Evolutionary conservation across 176 grass and related monocot species (phyloP).

Genomic region (Aegilops umbellulata): DNA sequence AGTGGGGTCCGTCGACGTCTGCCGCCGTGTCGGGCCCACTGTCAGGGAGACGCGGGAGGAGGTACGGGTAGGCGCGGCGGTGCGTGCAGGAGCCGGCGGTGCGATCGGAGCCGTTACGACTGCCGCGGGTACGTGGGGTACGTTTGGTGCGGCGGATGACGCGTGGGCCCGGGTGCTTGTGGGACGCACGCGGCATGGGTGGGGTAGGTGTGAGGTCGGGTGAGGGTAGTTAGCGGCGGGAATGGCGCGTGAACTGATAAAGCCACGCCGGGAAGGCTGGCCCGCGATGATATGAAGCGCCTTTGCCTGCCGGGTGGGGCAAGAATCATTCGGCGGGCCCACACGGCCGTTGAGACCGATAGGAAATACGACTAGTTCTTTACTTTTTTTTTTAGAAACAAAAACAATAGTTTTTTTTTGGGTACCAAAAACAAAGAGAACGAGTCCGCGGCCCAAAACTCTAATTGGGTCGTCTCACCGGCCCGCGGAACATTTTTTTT

Average conservation of each 20-base stretch:
- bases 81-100: background rate
- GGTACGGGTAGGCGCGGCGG: fast-evolving
- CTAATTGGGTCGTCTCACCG: too few species aligned
- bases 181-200: fast-evolving
- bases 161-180: fast-evolving
- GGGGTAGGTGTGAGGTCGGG: too few species aligned
- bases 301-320: slow-evolving; percentile 28
- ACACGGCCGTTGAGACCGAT: background rate
- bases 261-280: too few species aligned
- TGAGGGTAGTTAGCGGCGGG: background rate
- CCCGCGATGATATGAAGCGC: background rate
- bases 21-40: background rate
- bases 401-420: too few species aligned
- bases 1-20: background rate
- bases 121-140: background rate
- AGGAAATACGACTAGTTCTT: background rate
- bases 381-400: too few species aligned
- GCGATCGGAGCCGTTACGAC: background rate
- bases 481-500: too few species aligned
- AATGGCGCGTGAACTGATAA: background rate
- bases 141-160: background rate
- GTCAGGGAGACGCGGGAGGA: background rate
- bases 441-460: too few species aligned
- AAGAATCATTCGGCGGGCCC: background rate
- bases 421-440: too few species aligned